Conservation (phyloP, 2,329 filamentous ascomycete genomes). For the Akanthomyces uredinophilus region DNA sequence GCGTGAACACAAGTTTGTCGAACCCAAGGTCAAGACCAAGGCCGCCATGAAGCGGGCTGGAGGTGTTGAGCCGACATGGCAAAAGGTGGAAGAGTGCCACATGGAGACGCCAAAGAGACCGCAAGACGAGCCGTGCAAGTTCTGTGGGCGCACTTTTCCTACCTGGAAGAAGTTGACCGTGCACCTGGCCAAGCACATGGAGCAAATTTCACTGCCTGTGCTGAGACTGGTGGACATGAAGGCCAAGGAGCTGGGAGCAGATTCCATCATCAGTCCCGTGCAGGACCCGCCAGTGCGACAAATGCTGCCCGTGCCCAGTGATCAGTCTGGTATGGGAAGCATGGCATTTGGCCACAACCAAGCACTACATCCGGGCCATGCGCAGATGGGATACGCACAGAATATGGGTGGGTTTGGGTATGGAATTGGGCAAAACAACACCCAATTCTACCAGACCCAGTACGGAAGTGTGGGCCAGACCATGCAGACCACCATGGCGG, state of each 20-base stretch:
- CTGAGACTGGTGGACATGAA: conserved; percentile 51
- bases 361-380: conserved; percentile 5
- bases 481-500: conserved; percentile 21
- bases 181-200: conserved; percentile 93
- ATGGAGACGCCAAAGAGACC: conserved; percentile 60
- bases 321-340: conserved; percentile 15
- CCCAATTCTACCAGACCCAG: conserved; percentile 23
- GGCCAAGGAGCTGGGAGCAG: conserved; percentile 46
- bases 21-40: conserved; percentile 76
- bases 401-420: not conserved
- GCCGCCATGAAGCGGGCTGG: conserved; percentile 57
- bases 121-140: conserved; percentile 75
- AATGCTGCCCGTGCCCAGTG: conserved; percentile 24
- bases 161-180: conserved; percentile 92
- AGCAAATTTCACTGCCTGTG: conserved; percentile 80
- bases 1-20: conserved; percentile 79
- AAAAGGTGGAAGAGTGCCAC: conserved; percentile 72
- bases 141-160: conserved; percentile 74
- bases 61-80: conserved; percentile 63
- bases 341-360: conserved; percentile 3
- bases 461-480: conserved; percentile 25
- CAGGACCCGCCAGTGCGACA: conserved; percentile 48
- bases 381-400: conserved; percentile 6
- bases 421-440: conserved; percentile 10
- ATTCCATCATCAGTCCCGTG: conserved; percentile 64